Evolutionary conservation across 768 basidiomycete species (phyloP), one percentile per base, ranked within the genome.

Genomic region (Suillus weaverae): DNA sequence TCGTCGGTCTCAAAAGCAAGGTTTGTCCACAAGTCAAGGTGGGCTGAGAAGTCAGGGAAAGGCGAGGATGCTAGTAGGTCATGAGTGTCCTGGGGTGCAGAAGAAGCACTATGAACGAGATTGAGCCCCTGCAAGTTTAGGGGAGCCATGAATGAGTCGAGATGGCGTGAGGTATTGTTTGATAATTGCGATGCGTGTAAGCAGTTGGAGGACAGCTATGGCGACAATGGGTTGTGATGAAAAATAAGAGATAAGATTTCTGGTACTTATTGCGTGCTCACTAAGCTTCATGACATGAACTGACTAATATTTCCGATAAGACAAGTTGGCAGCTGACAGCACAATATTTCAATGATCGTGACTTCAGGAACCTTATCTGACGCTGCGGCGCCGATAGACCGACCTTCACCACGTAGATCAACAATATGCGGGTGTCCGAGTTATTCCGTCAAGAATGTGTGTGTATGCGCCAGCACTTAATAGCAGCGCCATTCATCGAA

Each of bases 11-110:
- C 87, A 72, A 95, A 95, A 9, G 87, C 77, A 63, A 94, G 81
- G 76, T 91, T 88, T 16, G 91, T 90, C 94, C 94, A 95, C 62
- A 95, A 81, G 74, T 90, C 89, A 61, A 92, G 87, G 73, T 91
- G 91, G 0, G 91, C 88, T 22, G 83, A 81, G 62, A 94, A 81
- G 77, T 94, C 92, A 13, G 89, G 88, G 72, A 86, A 91, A 0
- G 88, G 80, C 32, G 85, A 84, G 0, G 86, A 80, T 0, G 85
- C 77, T 66, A 92, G 83, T 32, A 91, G 81, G 65, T 91, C 88
- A 72, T 86, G 84, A 35, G 76, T 13, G 66, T 81, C 76, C 20
- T 74, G 76, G 0, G 73, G 71, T 68, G 83, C 81, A 6, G 79
- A 70, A 18, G 81, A 70, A n/a, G 77, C 70, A 48, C 88, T 83